These are phyloP conservation scores for Aureobasidium pullulans DNA, from an alignment of 2,329 filamentous ascomycete genomes.

Conservation along the genomic window DNA sequence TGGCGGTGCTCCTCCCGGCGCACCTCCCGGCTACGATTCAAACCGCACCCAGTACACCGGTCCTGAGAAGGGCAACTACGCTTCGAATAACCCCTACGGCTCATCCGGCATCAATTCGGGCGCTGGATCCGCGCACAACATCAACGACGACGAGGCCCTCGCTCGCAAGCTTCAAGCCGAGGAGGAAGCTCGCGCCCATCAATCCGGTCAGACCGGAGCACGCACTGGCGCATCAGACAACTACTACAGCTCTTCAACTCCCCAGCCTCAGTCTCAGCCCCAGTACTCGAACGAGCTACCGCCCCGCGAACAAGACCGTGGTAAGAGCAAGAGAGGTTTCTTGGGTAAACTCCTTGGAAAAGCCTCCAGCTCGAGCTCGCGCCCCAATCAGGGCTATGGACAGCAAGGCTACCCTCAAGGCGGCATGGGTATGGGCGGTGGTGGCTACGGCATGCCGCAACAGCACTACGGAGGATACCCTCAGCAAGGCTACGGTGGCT, in stretches of 20 bases:
- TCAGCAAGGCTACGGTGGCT: slow-evolving; percentile 22
- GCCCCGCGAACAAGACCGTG: slow-evolving; percentile 30
- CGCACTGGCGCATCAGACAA: slow-evolving; percentile 37
- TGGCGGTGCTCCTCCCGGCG: slow-evolving; percentile 42
- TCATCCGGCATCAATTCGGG: slow-evolving; percentile 24
- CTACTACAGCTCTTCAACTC: slow-evolving; percentile 36
- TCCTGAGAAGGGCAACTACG: slow-evolving; percentile 39
- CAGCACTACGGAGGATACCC: slow-evolving; percentile 18
- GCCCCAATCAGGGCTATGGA: slow-evolving; percentile 16
- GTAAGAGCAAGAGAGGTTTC: slow-evolving; percentile 37
- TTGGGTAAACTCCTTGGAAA: slow-evolving; percentile 49
- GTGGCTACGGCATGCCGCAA: slow-evolving; percentile 20
- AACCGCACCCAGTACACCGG: slow-evolving; percentile 31
- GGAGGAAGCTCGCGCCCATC: slow-evolving; percentile 55
- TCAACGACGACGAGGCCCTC: slow-evolving; percentile 63
- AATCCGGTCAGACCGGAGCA: slow-evolving; percentile 23
- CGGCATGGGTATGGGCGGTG: background rate
- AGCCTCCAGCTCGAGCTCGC: slow-evolving; percentile 18
- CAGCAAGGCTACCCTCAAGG: slow-evolving; percentile 25
- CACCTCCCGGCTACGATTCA: slow-evolving; percentile 61
- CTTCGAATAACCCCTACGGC: slow-evolving; percentile 66
- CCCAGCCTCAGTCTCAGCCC: slow-evolving; percentile 20
- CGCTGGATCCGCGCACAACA: slow-evolving; percentile 18
- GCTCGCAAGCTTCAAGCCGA: slow-evolving; percentile 76
- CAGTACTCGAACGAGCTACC: slow-evolving; percentile 23